A percentile compares a stretch with the other conserved stretches of the same genome.
phyloP scores from a whole-genome alignment of 345 rosid genomes.

The Linum lewisii region DNA sequence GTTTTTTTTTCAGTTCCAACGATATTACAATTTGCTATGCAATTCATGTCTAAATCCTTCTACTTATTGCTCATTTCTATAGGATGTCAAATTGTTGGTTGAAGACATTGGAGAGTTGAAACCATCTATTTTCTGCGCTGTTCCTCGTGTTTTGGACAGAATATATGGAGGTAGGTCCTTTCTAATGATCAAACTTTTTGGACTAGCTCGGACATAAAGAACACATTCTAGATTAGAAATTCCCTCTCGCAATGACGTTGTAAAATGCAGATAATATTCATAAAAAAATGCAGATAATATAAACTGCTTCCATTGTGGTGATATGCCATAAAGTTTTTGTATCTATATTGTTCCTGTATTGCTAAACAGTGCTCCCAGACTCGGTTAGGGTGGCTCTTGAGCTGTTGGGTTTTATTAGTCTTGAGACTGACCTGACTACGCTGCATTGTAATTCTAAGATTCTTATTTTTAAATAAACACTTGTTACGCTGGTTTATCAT shows the following conservation, averaged over 20 bases:
- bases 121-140: conserved; percentile 91
- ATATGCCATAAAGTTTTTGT: too few relatives aligned
- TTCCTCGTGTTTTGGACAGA: conserved; percentile 93
- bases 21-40: not conserved
- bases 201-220: too few relatives aligned
- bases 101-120: conserved; percentile 87
- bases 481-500: not conserved
- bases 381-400: not conserved
- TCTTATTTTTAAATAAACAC: not conserved
- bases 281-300: too few relatives aligned
- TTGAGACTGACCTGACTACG: not conserved
- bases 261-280: too few relatives aligned
- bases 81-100: conserved; percentile 83
- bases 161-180: conserved; percentile 56
- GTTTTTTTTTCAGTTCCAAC: not conserved
- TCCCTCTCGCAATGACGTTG: too few relatives aligned
- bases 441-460: not conserved
- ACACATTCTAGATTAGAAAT: too few relatives aligned
- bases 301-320: too few relatives aligned
- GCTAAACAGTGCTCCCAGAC: not conserved
- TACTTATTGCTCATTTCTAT: conserved; percentile 15
- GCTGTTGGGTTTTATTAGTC: not conserved
- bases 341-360: not conserved
- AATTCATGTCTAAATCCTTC: not conserved
- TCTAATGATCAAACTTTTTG: not conserved